phyloP scores from a whole-genome alignment of 495 filamentous ascomycete species.

The Daldinia concentrica region DNA sequence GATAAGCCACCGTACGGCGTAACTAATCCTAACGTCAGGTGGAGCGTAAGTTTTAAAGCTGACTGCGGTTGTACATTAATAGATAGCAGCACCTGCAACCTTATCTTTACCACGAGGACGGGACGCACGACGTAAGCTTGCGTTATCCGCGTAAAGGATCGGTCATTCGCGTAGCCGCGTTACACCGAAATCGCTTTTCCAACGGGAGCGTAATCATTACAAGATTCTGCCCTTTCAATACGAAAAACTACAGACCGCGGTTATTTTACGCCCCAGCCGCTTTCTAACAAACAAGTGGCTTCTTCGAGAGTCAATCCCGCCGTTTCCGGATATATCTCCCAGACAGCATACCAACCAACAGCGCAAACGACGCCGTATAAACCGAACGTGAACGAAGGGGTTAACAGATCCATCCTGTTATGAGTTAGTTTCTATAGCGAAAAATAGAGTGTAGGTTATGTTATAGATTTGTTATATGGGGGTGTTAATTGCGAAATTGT shows the following conservation, averaged over 20 bases:
- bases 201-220: neutral
- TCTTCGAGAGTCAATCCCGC: conserved; percentile 84
- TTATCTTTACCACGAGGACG: neutral
- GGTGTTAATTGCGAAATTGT: neutral
- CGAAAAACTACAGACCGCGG: neutral
- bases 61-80: conserved; percentile 1
- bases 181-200: neutral
- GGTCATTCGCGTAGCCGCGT: neutral
- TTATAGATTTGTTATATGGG: neutral
- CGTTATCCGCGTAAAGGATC: neutral
- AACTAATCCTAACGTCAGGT: neutral
- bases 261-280: conserved; percentile 75
- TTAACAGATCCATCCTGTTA: conserved; percentile 71
- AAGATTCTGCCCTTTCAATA: neutral
- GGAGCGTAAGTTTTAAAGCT: neutral
- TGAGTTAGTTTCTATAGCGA: conserved; percentile 11
- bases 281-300: conserved; percentile 74
- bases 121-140: neutral
- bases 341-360: conserved; percentile 71
- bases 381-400: conserved; percentile 80
- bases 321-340: conserved; percentile 85
- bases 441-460: neutral
- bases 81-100: neutral
- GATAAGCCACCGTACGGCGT: neutral
- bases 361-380: conserved; percentile 77